Percentiles rank a stretch among this genome's conserved stretches.
phyloP scores from a whole-genome alignment of 768 basidiomycete species.

The Hortiboletus flavorubellus region DNA sequence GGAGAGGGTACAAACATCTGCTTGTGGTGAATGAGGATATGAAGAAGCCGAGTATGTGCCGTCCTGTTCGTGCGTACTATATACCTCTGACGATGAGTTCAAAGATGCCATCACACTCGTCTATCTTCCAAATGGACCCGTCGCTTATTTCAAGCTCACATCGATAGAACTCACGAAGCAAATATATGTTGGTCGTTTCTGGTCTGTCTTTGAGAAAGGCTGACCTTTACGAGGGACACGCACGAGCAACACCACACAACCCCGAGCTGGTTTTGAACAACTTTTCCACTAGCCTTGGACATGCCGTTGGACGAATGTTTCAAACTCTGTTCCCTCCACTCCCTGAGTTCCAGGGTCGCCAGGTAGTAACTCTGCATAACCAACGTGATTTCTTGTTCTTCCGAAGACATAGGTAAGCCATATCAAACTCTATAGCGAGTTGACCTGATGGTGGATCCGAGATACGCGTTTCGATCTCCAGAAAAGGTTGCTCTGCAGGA shows the following conservation, averaged over 20 bases:
- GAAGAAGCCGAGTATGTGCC: slow-evolving; percentile 82
- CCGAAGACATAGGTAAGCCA: slow-evolving; percentile 80
- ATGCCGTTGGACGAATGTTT: slow-evolving; percentile 91
- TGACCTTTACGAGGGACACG: slow-evolving; percentile 66
- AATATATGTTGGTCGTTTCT: slow-evolving; percentile 62
- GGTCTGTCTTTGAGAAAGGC: neutral
- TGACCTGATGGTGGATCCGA: slow-evolving; percentile 29
- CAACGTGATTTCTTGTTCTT: slow-evolving; percentile 98
- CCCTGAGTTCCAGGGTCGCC: slow-evolving; percentile 93
- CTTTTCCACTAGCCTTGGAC: slow-evolving; percentile 91
- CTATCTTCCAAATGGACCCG: slow-evolving; percentile 88
- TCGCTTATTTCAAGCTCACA: slow-evolving; percentile 92
- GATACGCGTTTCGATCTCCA: slow-evolving; percentile 88
- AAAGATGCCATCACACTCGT: slow-evolving; percentile 91
- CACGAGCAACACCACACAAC: slow-evolving; percentile 85
- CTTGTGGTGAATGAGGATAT: slow-evolving; percentile 94
- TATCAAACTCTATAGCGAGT: neutral
- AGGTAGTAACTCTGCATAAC: slow-evolving; percentile 96
- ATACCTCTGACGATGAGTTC: slow-evolving; percentile 7
- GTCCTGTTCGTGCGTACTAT: neutral
- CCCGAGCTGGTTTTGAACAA: slow-evolving; percentile 95
- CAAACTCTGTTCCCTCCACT: slow-evolving; percentile 94
- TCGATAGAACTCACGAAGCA: slow-evolving; percentile 83
- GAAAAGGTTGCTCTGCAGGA: slow-evolving; percentile 94
- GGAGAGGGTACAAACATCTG: slow-evolving; percentile 82